These are phyloP conservation scores for Trypanosoma melophagium DNA, from an alignment of 208 protist genomes.

Conservation along the genomic window DNA sequence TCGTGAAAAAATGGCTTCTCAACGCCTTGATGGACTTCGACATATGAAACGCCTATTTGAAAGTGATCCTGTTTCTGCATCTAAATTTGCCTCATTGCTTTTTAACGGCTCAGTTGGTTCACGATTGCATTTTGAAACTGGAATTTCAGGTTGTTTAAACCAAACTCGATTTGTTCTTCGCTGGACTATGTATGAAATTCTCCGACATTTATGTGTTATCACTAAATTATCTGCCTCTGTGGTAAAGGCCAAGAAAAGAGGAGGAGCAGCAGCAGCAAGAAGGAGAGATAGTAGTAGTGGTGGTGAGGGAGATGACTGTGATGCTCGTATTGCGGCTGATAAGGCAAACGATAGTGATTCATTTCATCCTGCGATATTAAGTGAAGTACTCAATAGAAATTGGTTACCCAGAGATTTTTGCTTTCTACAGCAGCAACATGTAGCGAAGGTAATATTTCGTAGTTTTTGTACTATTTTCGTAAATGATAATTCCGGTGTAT, in stretches of 20 bases:
- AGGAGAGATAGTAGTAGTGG: conserved; percentile 1
- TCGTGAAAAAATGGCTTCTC: conserved; percentile 36
- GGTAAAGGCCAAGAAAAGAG: background rate
- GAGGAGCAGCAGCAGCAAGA: background rate
- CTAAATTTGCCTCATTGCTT: conserved; percentile 33
- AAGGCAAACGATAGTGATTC: background rate
- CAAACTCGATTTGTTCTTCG: conserved; percentile 24
- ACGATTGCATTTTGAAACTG: conserved; percentile 22
- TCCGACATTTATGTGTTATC: conserved; percentile 15
- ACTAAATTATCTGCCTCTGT: conserved; percentile 15
- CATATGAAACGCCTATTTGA: conserved; percentile 36
- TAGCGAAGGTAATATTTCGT: conserved; percentile 49
- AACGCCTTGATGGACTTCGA: conserved; percentile 41
- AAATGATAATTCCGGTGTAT: background rate
- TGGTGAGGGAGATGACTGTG: background rate
- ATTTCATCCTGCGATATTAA: conserved; percentile 38
- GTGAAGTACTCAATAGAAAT: conserved; percentile 53
- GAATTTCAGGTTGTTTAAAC: conserved; percentile 33
- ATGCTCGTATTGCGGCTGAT: background rate
- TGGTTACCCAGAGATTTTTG: conserved; percentile 68
- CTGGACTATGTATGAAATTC: conserved; percentile 33
- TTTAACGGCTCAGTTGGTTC: conserved; percentile 23
- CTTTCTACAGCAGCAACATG: conserved; percentile 43
- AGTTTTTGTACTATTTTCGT: conserved; percentile 62
- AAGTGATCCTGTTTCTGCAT: conserved; percentile 16